Evolutionary conservation across 306 rosid species (phyloP).

Genomic region (Acacia crassicarpa): DNA sequence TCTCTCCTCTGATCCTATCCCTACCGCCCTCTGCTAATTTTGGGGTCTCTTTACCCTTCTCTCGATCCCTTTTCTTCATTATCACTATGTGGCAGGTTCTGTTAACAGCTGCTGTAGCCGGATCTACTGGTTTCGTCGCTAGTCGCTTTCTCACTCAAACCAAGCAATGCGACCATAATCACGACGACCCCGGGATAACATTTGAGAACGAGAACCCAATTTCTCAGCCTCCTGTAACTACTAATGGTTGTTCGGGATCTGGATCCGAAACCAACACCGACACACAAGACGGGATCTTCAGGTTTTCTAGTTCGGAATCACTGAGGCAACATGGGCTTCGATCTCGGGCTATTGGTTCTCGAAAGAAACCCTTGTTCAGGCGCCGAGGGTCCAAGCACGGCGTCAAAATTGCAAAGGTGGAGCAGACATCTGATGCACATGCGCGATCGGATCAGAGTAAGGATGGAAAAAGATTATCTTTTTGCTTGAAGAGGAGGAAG

Average conservation of each 20-base stretch:
- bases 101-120: conserved; percentile 61
- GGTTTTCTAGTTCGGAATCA: conserved; percentile 47
- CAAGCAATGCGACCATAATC: background rate
- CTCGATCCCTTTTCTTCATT: background rate
- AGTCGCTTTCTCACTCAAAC: conserved; percentile 38
- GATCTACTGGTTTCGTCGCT: conserved; percentile 61
- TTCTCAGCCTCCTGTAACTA: conserved; percentile 21
- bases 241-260: conserved; percentile 22
- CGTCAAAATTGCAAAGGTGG: conserved; percentile 30
- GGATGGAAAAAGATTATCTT: conserved; percentile 40
- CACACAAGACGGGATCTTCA: conserved; percentile 46
- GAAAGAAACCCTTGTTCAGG: conserved; percentile 31
- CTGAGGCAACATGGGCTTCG: conserved; percentile 20
- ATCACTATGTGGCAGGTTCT: conserved; percentile 66
- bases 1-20: background rate
- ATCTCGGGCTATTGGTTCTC: conserved; percentile 22
- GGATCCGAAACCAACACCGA: background rate
- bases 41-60: background rate
- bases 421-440: conserved; percentile 19
- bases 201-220: background rate
- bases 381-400: conserved; percentile 31
- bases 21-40: background rate
- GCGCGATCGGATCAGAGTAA: conserved; percentile 32
- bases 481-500: conserved; percentile 61
- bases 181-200: background rate